Evolutionary conservation across 2,329 filamentous ascomycete species (phyloP), one percentile per base, ranked within the genome.

Genomic region (Aureobasidium sp.): DNA sequence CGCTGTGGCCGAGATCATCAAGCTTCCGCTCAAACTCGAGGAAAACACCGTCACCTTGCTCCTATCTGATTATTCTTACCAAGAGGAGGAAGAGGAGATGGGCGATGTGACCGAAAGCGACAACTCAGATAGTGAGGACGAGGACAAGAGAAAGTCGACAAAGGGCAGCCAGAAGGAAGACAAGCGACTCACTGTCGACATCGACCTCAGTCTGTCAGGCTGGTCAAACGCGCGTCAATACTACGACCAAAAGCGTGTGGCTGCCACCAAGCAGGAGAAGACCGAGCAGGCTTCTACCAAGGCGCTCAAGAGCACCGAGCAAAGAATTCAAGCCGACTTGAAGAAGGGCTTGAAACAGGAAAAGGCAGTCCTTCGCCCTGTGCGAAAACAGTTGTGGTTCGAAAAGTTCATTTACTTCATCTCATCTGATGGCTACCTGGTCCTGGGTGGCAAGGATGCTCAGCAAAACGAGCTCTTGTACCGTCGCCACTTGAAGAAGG

Each of bases 351-450:
- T 97, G 61, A 96, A 96, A 76, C 88, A 94, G 70, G 94, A 97
- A 75, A 97, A 96, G 73, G 87, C 91, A 25, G 79, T 95, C 2
- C 77, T 97, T 10, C 86, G 92, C 49, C 91, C 89, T 0, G 87
- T 96, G 9, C 84, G 94, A 61, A 88, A 86, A 69, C 88, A 87
- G 66, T 83, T 92, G 68, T 99, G 94, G 94, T 99, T 97, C 67
- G 94, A 99, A 70, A 99, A 99, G 74, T 99, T 96, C 69, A 79
- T 86, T 32, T 97, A 91, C 82, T 99, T 99, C 76, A 84, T 97
- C 67, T 97, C 92, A 0, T 95, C 91, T 0, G 94, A 99, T 70
- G 92, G 93, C 5, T 97, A 97, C 72, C 81, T 99, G 6, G 89
- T 97, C 0, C 81, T 99, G 16, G 93, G 66, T 48, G 93, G 91